Evolutionary conservation across 2,329 filamentous ascomycete genomes (phyloP).

Genomic region (Colletotrichum abscissum): DNA sequence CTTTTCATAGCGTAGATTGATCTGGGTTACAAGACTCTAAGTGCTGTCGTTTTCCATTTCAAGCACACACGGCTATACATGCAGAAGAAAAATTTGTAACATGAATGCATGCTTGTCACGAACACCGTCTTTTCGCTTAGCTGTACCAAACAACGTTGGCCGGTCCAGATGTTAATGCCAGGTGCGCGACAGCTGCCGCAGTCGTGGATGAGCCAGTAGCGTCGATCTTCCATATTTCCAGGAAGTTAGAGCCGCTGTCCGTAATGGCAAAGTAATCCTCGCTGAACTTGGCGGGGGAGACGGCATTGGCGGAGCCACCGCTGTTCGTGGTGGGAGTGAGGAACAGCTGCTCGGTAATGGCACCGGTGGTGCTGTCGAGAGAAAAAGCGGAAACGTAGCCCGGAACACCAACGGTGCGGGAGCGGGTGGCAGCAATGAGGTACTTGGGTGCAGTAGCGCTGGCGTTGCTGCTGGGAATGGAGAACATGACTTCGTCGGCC

Average conservation of each 20-base stretch:
- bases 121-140: neutral
- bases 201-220: slow-evolving; percentile 26
- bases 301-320: slow-evolving; percentile 48
- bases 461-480: slow-evolving; percentile 9
- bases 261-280: slow-evolving; percentile 47
- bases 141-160: slow-evolving; percentile 30
- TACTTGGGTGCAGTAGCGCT: slow-evolving; percentile 16
- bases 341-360: slow-evolving; percentile 44
- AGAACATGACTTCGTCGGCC: slow-evolving; percentile 24
- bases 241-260: slow-evolving; percentile 47
- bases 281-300: slow-evolving; percentile 45
- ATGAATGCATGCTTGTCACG: neutral
- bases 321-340: slow-evolving; percentile 44
- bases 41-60: too few relatives aligned
- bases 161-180: slow-evolving; percentile 6
- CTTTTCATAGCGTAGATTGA: neutral
- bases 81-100: neutral
- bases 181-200: slow-evolving; percentile 11
- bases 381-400: slow-evolving; percentile 49
- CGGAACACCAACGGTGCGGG: slow-evolving; percentile 33
- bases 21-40: too few relatives aligned
- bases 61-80: too few relatives aligned
- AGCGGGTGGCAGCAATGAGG: slow-evolving; percentile 20
- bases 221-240: slow-evolving; percentile 48
- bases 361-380: slow-evolving; percentile 40